Evolutionary conservation across 1,139 yeast genomes (phyloP).

Genomic region (Lodderomyces beijingensis): DNA sequence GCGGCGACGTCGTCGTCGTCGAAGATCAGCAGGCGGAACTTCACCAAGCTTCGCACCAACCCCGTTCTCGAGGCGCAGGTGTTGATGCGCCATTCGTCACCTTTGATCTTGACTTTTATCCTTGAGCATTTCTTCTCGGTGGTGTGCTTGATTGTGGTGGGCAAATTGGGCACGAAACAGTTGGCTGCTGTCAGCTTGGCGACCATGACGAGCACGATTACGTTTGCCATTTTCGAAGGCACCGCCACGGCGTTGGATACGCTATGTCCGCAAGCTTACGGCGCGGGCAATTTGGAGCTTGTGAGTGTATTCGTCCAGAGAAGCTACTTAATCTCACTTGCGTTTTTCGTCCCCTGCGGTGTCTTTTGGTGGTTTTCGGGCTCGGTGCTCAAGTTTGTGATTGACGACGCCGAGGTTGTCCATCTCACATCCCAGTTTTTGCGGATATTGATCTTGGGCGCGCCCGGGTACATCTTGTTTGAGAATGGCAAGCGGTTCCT

Average conservation of each 20-base stretch:
- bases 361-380: conserved; percentile 66
- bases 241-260: conserved; percentile 86
- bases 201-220: conserved; percentile 82
- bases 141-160: conserved; percentile 68
- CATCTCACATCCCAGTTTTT: conserved; percentile 60
- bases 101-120: conserved; percentile 62
- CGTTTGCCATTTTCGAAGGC: conserved; percentile 83
- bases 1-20: conserved; percentile 4
- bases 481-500: conserved; percentile 79
- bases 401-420: conserved; percentile 61
- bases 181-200: conserved; percentile 82
- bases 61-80: conserved; percentile 42
- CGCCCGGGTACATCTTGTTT: conserved; percentile 80
- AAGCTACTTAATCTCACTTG: conserved; percentile 54
- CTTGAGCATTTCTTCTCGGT: conserved; percentile 70
- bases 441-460: conserved; percentile 64
- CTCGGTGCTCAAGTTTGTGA: conserved; percentile 44
- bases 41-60: conserved; percentile 43
- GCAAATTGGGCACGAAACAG: conserved; percentile 67
- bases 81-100: conserved; percentile 53
- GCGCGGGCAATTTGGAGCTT: conserved; percentile 58
- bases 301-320: conserved; percentile 66
- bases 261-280: conserved; percentile 79
- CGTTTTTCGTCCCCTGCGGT: conserved; percentile 58
- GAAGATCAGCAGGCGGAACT: conserved; percentile 18